Evolutionary conservation across 495 filamentous ascomycete species (phyloP).

Genomic region (Parmelia sp.): DNA sequence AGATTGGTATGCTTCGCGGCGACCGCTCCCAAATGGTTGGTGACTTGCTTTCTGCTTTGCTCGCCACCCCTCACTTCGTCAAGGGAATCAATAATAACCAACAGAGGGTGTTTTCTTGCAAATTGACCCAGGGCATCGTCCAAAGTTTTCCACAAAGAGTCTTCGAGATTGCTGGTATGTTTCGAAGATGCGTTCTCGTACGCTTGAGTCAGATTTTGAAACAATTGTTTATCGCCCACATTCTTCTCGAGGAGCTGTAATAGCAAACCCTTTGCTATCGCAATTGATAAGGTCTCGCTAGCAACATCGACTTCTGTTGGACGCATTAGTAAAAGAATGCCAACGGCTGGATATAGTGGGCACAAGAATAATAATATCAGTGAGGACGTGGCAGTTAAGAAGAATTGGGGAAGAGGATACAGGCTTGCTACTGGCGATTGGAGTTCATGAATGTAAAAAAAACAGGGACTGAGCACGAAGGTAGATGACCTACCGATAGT

Average conservation of each 20-base stretch:
- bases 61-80: constrained; percentile 45
- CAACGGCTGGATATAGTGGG: neutral
- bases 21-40: constrained; percentile 39
- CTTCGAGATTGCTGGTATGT: constrained; percentile 38
- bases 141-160: constrained; percentile 49
- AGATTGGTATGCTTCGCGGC: constrained; percentile 39
- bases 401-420: no score
- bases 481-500: neutral
- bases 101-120: constrained; percentile 38
- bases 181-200: constrained; percentile 33
- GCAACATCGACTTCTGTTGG: constrained; percentile 31
- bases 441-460: neutral
- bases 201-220: constrained; percentile 40
- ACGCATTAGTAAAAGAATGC: neutral
- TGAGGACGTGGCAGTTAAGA: neutral
- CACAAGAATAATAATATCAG: neutral
- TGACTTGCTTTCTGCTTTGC: constrained; percentile 34
- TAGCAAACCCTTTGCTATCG: constrained; percentile 50
- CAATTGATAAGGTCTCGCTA: constrained; percentile 43
- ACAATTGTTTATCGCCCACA: constrained; percentile 47
- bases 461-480: neutral
- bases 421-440: no score
- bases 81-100: constrained; percentile 55
- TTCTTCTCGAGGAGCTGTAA: constrained; percentile 55
- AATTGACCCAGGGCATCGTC: constrained; percentile 37